Base-by-base conservation (phyloP, 2,329 filamentous ascomycete genomes). In the Triangularia setosa region DNA sequence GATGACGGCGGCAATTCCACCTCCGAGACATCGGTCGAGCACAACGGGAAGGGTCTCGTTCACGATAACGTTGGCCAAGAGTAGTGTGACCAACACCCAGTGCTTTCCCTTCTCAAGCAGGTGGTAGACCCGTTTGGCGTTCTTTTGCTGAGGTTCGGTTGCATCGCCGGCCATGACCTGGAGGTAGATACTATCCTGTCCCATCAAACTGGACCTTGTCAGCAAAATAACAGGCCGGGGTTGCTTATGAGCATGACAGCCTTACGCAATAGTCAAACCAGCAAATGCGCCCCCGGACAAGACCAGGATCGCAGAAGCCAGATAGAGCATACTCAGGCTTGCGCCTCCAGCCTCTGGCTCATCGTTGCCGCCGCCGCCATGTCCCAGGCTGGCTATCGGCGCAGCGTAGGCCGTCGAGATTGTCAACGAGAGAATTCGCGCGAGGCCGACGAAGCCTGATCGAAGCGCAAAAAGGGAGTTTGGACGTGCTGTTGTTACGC, bases 1-100 rank as follows among this genome's bases (percentile, higher is more conserved):
- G 60, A 98, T 84, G 23, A 98, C 92, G 66, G 95, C 95, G 66
- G 94, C 93, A 82, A 96, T 93, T 68, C 95, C 95, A 69, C 95
- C 95, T 28, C 95, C 95, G 18, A 99, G 85, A 63, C 93, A 97
- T 63, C 95, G 85, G 78, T 99, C 95, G 60, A 99, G 85, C 11
- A 99, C 92, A 67, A 99, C 97, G 27, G 95, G 95, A 14, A 97
- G 82, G 2, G 94, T 96, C 79, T 98, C 95, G 77, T 99, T 98
- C 69, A 96, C 96, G 72, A 99, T 96, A 74, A 99, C 95, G 76
- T 99, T 99, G 76, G 93, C 93, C 63, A 99, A 82, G 7, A 99
- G 84, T 25, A 99, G 80, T 2, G 95, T 98, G 61, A 99, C 95
- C 64, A 99, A 82, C 21, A 99, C 94, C 95, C 95, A 99, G 78